Conservation (phyloP, 306 rosid genomes). For the Citrullus amarus region DNA sequence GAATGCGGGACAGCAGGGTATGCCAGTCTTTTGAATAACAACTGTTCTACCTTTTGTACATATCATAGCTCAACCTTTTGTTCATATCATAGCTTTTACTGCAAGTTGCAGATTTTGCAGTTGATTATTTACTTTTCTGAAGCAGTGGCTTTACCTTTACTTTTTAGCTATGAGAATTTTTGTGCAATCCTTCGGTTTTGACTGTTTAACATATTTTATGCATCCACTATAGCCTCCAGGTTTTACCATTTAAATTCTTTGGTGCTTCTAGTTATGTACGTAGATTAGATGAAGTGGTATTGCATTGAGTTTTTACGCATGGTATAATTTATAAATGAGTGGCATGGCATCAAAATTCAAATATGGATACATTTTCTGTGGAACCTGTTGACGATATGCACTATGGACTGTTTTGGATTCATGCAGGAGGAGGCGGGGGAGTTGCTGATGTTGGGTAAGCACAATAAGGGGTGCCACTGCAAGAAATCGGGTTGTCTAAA, state of each 20-base stretch:
- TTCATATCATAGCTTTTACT: neutral
- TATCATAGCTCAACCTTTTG: neutral
- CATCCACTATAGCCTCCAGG: neutral
- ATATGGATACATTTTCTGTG: neutral
- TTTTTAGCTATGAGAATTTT: neutral
- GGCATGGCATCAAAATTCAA: neutral
- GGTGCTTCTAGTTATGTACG: neutral
- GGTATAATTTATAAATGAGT: neutral
- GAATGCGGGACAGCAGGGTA: slow-evolving; percentile 63
- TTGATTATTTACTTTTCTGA: neutral
- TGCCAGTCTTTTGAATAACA: slow-evolving; percentile 15
- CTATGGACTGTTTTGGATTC: slow-evolving; percentile 11
- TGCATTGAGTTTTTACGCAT: neutral
- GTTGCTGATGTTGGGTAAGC: slow-evolving; percentile 71
- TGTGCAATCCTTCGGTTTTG: neutral
- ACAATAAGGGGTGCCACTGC: slow-evolving; percentile 98
- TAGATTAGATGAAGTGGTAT: neutral
- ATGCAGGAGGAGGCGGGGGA: slow-evolving; percentile 89
- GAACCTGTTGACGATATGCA: neutral
- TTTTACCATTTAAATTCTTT: neutral
- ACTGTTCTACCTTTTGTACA: neutral
- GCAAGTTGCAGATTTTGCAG: neutral
- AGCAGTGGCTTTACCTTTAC: neutral
- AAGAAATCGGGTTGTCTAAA: slow-evolving; percentile 97
- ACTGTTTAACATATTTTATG: neutral